Evolutionary conservation across 2,329 filamentous ascomycete species (phyloP).

Genomic region (Colletotrichum sp.): DNA sequence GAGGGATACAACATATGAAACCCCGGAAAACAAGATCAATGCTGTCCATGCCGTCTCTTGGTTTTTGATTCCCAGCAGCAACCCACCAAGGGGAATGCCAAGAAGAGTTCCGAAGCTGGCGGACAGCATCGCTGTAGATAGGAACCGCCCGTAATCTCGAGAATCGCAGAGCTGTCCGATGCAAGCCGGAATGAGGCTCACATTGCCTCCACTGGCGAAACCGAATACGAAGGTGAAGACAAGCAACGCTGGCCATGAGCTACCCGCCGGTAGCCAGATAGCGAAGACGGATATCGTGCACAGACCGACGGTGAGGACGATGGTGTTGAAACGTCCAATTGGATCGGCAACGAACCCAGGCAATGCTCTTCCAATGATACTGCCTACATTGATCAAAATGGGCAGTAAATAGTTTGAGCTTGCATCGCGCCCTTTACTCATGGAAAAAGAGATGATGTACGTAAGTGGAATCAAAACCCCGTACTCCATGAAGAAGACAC

Average conservation of each 20-base stretch:
- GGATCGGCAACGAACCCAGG: constrained; percentile 81
- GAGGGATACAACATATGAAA: constrained; percentile 37
- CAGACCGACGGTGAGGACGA: constrained; percentile 66
- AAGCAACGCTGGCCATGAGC: neutral
- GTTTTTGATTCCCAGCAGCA: constrained; percentile 32
- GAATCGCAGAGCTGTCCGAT: neutral
- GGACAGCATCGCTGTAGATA: neutral
- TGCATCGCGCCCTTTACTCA: constrained; percentile 65
- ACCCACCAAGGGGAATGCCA: neutral
- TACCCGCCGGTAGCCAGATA: neutral
- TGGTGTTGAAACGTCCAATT: constrained; percentile 84
- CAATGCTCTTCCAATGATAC: constrained; percentile 78
- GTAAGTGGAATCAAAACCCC: constrained; percentile 82
- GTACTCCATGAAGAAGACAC: constrained; percentile 76
- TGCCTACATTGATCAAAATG: constrained; percentile 82
- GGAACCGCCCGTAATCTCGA: neutral
- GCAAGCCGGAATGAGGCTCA: neutral
- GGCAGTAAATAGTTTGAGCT: constrained; percentile 78
- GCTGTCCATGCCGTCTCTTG: constrained; percentile 38
- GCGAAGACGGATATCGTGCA: neutral
- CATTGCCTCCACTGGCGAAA: neutral
- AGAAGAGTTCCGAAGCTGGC: neutral
- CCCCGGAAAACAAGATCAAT: constrained; percentile 43
- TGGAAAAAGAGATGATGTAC: constrained; percentile 79
- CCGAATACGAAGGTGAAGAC: neutral